Evolutionary conservation across 2,329 filamentous ascomycete species (phyloP), one percentile per base, ranked within the genome.

Genomic region (Lachnellula arida): DNA sequence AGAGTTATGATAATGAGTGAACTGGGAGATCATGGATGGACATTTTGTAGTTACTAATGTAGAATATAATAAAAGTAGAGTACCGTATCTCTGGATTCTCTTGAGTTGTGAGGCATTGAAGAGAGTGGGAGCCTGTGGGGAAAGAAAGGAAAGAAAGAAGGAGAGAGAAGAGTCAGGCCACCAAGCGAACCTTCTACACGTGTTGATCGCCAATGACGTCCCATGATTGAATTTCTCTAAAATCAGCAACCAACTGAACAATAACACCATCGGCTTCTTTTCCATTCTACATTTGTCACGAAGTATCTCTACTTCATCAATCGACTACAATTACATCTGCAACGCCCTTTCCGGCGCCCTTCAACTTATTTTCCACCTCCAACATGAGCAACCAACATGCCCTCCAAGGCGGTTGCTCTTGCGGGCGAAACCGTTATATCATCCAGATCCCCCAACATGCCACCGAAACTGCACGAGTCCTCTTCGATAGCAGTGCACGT

Each of bases 361-460:
- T 28, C 34, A 9, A 19, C 46, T 39, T 57, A n/a, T 3, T 3
- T 19, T 46, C 28, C 4, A 43, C 22, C 12, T 22, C 46, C 46
- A 55, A 19, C 22, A 82, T 81, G 79, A 76, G 69, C 67, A 69
- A 72, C 50, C 68, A 73, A 55, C 75, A 81, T 58, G 79, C 79
- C 40, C 79, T 96, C 55, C 84, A 81, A 61, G 91, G 91, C 66
- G 82, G 85, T 61, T 96, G 92, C 75, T 85, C 87, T 52, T 97
- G 92, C 72, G 91, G 91, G 55, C 84, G 92, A 59, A 96, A 94
- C 68, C 81, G 86, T 68, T 96, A 96, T 74, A 78, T 85, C 56
- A 84, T 96, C 63, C 74, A 82, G 46, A 78, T 93, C 23, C 91
- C 91, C 1, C 71, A 76, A 19, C 73, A 78, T 63, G 75, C 80